Evolutionary conservation across 2,329 filamentous ascomycete species (phyloP).

Genomic region (Fonsecaea nubica): DNA sequence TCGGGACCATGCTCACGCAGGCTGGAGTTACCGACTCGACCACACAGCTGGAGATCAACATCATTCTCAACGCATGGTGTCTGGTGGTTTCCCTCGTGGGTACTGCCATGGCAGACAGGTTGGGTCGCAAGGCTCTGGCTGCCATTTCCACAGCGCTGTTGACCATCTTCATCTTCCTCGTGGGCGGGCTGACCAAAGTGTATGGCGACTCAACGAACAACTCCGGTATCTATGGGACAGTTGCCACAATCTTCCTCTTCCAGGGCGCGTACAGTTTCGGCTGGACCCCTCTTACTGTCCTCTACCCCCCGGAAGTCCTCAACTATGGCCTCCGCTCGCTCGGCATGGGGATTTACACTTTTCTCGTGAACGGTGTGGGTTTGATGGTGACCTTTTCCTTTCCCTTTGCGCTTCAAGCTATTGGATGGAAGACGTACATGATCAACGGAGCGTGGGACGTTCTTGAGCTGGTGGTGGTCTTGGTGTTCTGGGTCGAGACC

Average conservation of each 20-base stretch:
- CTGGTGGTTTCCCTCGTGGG: constrained; percentile 52
- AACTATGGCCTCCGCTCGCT: constrained; percentile 59
- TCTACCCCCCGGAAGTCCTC: constrained; percentile 60
- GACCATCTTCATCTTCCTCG: constrained; percentile 57
- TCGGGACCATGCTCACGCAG: constrained; percentile 53
- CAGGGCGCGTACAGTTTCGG: constrained; percentile 50
- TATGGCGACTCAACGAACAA: constrained; percentile 48
- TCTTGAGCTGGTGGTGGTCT: constrained; percentile 36
- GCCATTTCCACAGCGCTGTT: constrained; percentile 46
- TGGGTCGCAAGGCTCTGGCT: constrained; percentile 53
- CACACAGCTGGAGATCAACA: constrained; percentile 57
- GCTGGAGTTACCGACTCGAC: constrained; percentile 55
- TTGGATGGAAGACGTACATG: constrained; percentile 58
- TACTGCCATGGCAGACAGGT: constrained; percentile 51
- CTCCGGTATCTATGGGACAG: constrained; percentile 51
- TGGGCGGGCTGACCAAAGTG: constrained; percentile 58
- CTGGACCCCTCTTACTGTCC: constrained; percentile 57
- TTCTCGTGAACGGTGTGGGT: constrained; percentile 42
- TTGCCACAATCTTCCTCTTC: constrained; percentile 47
- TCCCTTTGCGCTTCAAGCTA: constrained; percentile 52
- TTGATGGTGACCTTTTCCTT: constrained; percentile 51
- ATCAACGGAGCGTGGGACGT: constrained; percentile 56
- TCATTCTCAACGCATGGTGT: constrained; percentile 60
- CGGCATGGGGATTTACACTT: constrained; percentile 51
- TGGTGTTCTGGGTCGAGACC: constrained; percentile 38